A percentile compares a stretch with the other conserved stretches of the same genome.
These are phyloP conservation scores for Nannochloropsis gaditana DNA, from an alignment of 108 stramenopile genomes.

Conservation along the genomic window DNA sequence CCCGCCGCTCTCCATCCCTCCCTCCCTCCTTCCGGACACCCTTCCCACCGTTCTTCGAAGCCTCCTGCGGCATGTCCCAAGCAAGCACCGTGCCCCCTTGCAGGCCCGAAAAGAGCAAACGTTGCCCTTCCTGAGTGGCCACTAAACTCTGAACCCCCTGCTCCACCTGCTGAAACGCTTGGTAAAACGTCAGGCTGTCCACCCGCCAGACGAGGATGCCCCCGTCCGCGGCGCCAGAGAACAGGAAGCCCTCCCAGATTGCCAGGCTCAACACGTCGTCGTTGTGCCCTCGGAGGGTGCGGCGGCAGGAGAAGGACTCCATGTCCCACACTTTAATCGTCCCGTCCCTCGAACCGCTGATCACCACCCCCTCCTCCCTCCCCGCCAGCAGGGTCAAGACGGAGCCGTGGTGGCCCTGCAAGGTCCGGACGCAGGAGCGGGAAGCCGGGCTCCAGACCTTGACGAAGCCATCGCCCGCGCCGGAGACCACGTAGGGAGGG, in stretches of 20 bases:
- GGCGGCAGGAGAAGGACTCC: conserved; percentile 21
- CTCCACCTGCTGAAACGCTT: conserved; percentile 22
- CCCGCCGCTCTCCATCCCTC: background rate
- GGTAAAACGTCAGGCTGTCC: conserved; percentile 23
- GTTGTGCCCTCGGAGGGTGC: background rate
- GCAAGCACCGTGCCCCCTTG: conserved; percentile 9
- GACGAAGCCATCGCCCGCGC: conserved; percentile 28
- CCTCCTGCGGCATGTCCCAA: conserved; percentile 18
- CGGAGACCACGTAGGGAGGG: conserved; percentile 18
- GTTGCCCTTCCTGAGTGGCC: background rate
- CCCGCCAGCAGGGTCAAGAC: conserved; percentile 25
- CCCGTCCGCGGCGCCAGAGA: conserved; percentile 24
- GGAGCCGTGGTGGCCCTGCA: conserved; percentile 21
- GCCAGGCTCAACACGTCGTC: conserved; percentile 23
- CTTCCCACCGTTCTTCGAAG: conserved; percentile 21
- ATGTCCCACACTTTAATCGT: conserved; percentile 35
- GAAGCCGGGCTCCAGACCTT: conserved; percentile 22
- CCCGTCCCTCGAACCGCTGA: conserved; percentile 29
- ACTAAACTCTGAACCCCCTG: conserved; percentile 20
- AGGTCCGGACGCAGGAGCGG: background rate
- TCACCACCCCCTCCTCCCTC: conserved; percentile 11
- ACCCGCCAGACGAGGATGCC: conserved; percentile 23
- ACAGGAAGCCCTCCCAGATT: background rate
- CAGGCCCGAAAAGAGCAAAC: background rate
- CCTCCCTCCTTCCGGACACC: background rate